phyloP scores from a whole-genome alignment of 495 filamentous ascomycete species.

The Beverwykella pulmonaria region DNA sequence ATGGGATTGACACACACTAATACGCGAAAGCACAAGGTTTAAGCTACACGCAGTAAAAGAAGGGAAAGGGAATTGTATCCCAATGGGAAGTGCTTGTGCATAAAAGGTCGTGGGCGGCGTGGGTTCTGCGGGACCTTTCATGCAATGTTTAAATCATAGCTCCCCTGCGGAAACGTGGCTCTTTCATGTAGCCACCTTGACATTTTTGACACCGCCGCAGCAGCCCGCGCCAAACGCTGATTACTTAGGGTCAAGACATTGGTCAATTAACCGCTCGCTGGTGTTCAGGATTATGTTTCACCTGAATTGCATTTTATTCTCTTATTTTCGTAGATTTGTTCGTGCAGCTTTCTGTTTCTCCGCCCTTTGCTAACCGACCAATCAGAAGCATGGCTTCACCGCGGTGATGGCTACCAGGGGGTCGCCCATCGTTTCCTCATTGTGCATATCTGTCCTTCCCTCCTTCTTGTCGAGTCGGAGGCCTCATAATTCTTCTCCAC shows the following conservation, averaged over 20 bases:
- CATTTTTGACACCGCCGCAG: constrained; percentile 30
- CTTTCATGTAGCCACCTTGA: constrained; percentile 18
- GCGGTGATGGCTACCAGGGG: background rate
- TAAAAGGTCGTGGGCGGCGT: constrained; percentile 8
- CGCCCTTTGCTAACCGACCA: background rate
- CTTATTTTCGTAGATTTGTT: background rate
- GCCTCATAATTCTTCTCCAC: background rate
- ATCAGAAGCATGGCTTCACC: constrained; percentile 13
- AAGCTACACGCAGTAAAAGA: constrained; percentile 10
- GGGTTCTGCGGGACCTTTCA: constrained; percentile 4
- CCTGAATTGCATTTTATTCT: background rate
- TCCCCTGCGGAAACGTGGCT: constrained; percentile 29
- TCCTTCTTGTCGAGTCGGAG: background rate
- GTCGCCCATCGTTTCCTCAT: no score
- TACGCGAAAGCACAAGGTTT: background rate
- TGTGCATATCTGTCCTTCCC: background rate
- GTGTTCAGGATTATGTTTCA: background rate
- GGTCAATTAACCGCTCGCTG: constrained; percentile 10
- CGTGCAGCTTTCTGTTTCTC: background rate
- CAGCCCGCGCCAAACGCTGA: background rate
- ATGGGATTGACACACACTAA: background rate
- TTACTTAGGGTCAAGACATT: background rate
- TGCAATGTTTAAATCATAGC: constrained; percentile 25
- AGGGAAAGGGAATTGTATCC: constrained; percentile 30
- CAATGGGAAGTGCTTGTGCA: background rate